Percentiles rank a stretch among this genome's conserved stretches.
Evolutionary conservation across 768 basidiomycete species (phyloP).

Genomic region (Naganishia randhawae): DNA sequence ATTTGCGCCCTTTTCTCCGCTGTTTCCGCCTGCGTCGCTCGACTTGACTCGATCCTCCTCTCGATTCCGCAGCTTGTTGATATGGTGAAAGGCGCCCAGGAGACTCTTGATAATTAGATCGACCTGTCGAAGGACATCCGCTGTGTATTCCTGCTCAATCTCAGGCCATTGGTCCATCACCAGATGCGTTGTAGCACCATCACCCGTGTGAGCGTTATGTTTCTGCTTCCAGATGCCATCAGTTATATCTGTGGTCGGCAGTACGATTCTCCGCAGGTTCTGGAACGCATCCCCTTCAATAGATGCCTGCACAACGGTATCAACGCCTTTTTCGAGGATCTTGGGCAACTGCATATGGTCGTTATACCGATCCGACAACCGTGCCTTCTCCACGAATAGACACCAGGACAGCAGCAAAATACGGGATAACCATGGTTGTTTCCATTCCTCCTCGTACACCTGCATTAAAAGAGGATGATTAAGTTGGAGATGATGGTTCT

Average conservation of each 20-base stretch:
- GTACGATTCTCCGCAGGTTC: constrained; percentile 20
- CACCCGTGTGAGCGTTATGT: neutral
- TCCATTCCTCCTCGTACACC: constrained; percentile 24
- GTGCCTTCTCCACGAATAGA: constrained; percentile 27
- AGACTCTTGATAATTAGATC: constrained; percentile 26
- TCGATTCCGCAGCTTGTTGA: constrained; percentile 28
- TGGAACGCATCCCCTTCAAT: constrained; percentile 25
- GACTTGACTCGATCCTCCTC: constrained; percentile 28
- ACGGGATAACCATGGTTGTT: constrained; percentile 24
- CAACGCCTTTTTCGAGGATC: constrained; percentile 15
- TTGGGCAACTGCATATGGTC: constrained; percentile 4
- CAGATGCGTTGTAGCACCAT: neutral
- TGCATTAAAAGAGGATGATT: neutral
- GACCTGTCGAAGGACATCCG: constrained; percentile 20
- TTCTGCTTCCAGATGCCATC: constrained; percentile 20
- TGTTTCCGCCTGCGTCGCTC: constrained; percentile 9
- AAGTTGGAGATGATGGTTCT: neutral
- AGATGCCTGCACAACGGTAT: constrained; percentile 13
- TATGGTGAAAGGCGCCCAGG: constrained; percentile 14
- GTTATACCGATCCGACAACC: constrained; percentile 15
- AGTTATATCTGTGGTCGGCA: constrained; percentile 16
- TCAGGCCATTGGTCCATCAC: constrained; percentile 28
- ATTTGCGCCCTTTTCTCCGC: neutral
- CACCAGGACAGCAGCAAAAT: constrained; percentile 24
- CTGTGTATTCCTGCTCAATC: constrained; percentile 27